These are phyloP conservation scores for Capsicum pubescens DNA, from an alignment of 257 asterid genomes.

Conservation along the genomic window DNA sequence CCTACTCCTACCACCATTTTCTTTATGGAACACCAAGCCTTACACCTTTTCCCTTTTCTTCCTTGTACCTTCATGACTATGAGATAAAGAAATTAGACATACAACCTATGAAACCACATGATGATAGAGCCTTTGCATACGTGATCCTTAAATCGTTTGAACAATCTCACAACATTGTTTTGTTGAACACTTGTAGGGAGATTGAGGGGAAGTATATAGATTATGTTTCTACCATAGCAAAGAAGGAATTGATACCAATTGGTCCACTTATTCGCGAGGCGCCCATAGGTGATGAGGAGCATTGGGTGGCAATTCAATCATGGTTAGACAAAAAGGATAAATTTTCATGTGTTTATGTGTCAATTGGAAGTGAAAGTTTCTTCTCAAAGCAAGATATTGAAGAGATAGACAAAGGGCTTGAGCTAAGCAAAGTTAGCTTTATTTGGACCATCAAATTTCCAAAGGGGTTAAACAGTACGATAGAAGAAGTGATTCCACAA, in stretches of 20 bases:
- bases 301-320: background rate
- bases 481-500: constrained; percentile 22
- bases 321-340: constrained; percentile 24
- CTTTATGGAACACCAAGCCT: background rate
- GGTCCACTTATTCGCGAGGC: constrained; percentile 2
- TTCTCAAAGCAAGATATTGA: constrained; percentile 24
- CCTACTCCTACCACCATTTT: constrained; percentile 35
- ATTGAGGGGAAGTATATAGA: constrained; percentile 17
- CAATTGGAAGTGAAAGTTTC: constrained; percentile 26
- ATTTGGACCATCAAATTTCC: constrained; percentile 23
- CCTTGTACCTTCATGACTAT: background rate
- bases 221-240: constrained; percentile 6
- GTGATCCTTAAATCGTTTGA: background rate
- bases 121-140: background rate
- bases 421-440: constrained; percentile 3
- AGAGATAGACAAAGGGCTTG: constrained; percentile 22
- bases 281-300: background rate
- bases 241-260: constrained; percentile 20
- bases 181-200: constrained; percentile 28
- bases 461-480: background rate
- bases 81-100: constrained; percentile 28
- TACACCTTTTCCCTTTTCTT: background rate
- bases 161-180: constrained; percentile 18
- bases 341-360: constrained; percentile 14
- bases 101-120: background rate